Percentiles rank a stretch among this genome's conserved stretches.
These are phyloP conservation scores for Botrytis porri DNA, from an alignment of 2,329 filamentous ascomycete genomes.

Conservation along the genomic window DNA sequence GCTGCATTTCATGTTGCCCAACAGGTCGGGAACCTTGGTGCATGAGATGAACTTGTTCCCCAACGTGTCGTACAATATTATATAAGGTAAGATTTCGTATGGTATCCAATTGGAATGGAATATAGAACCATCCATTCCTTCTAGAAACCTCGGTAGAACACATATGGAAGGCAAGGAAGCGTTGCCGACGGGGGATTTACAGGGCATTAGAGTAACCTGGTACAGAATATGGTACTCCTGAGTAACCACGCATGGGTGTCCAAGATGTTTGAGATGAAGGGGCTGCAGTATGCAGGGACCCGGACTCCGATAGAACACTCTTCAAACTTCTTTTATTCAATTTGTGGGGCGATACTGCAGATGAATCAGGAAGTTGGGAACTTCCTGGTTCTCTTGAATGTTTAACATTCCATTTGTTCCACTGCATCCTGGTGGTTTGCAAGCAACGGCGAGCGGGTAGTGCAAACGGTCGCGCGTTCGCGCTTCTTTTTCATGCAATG, in stretches of 20 bases:
- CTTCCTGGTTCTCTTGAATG: neutral
- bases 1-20: slow-evolving; percentile 19
- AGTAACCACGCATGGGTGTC: slow-evolving; percentile 1
- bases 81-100: slow-evolving; percentile 13
- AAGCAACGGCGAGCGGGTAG: slow-evolving; percentile 11
- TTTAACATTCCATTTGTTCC: slow-evolving; percentile 7
- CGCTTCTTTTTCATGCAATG: neutral
- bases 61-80: neutral
- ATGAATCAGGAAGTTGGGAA: neutral
- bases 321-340: neutral
- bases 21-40: slow-evolving; percentile 15
- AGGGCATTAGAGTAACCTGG: slow-evolving; percentile 7
- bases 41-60: slow-evolving; percentile 12
- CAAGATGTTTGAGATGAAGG: slow-evolving; percentile 19
- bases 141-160: slow-evolving; percentile 22
- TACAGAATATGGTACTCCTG: neutral
- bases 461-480: slow-evolving; percentile 10
- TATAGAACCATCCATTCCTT: slow-evolving; percentile 10
- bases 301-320: slow-evolving; percentile 13
- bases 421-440: slow-evolving; percentile 10
- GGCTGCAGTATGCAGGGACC: slow-evolving; percentile 18
- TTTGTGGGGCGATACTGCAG: slow-evolving; percentile 7
- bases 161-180: slow-evolving; percentile 16
- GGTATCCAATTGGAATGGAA: neutral
- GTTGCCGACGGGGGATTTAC: slow-evolving; percentile 12